Conservation (phyloP, 2,329 filamentous ascomycete genomes). For the Cercospora sesami region DNA sequence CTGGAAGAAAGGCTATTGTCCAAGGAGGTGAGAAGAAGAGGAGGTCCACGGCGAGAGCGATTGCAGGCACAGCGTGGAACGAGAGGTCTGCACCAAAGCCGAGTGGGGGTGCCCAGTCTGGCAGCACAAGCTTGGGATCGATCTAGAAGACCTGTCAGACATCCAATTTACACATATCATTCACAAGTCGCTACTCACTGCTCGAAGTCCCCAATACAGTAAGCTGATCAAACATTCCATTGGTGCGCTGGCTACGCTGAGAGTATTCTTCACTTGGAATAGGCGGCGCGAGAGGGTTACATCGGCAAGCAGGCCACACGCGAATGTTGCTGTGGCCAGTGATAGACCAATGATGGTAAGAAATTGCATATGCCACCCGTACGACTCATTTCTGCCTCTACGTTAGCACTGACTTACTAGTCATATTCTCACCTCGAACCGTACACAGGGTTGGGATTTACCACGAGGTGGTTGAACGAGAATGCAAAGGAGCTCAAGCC, state of each 20-base stretch:
- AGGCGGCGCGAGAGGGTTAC: conserved; percentile 58
- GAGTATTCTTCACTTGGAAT: conserved; percentile 66
- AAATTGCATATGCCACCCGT: conserved; percentile 70
- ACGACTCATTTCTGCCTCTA: conserved; percentile 55
- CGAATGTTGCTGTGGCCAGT: conserved; percentile 62
- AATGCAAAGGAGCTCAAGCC: conserved; percentile 49
- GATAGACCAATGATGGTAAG: conserved; percentile 72
- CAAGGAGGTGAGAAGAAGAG: conserved; percentile 71
- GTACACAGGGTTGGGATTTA: conserved; percentile 42
- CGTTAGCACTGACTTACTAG: neutral
- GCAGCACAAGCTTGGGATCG: conserved; percentile 56
- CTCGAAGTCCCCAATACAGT: conserved; percentile 69
- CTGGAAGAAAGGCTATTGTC: conserved; percentile 62
- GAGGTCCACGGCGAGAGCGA: conserved; percentile 65
- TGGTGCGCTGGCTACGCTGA: conserved; percentile 66
- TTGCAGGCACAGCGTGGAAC: conserved; percentile 65
- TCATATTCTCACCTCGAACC: conserved; percentile 10
- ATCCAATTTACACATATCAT: neutral
- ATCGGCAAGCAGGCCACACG: conserved; percentile 64
- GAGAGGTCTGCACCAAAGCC: conserved; percentile 59
- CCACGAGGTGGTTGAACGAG: conserved; percentile 46
- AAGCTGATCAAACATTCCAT: conserved; percentile 70
- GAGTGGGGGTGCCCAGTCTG: conserved; percentile 44
- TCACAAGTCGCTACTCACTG: conserved; percentile 43
- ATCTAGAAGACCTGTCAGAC: conserved; percentile 32